Evolutionary conservation across 176 grass and related monocot genomes (phyloP).

Genomic region (Metroxylon sagu): DNA sequence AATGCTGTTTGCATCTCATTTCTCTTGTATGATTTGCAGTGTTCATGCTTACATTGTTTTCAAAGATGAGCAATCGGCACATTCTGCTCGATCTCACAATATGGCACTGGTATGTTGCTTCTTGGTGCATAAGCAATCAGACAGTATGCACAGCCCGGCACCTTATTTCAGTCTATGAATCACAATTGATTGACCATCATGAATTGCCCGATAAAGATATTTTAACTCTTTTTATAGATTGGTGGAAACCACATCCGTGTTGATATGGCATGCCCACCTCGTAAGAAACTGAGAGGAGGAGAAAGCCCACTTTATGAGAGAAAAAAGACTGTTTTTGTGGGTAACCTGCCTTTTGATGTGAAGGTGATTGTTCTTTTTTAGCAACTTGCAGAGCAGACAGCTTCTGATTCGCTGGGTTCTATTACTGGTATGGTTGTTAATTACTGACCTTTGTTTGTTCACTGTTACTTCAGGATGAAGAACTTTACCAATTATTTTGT

Average conservation of each 20-base stretch:
- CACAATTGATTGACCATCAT: neutral
- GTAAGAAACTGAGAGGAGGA: slow-evolving; percentile 72
- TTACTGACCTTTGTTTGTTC: slow-evolving; percentile 11
- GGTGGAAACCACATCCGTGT: slow-evolving; percentile 88
- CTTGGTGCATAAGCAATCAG: too few relatives aligned
- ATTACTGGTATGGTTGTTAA: neutral
- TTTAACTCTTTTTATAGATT: slow-evolving; percentile 35
- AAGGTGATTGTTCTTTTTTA: slow-evolving; percentile 39
- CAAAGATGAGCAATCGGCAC: slow-evolving; percentile 60
- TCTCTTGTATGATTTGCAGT: slow-evolving; percentile 34
- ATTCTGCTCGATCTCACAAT: slow-evolving; percentile 60
- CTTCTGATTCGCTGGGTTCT: too few relatives aligned
- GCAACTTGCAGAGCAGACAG: too few relatives aligned
- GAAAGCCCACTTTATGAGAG: slow-evolving; percentile 80
- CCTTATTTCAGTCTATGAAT: neutral
- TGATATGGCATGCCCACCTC: slow-evolving; percentile 82
- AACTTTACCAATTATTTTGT: slow-evolving; percentile 77
- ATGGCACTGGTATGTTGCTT: slow-evolving; percentile 54
- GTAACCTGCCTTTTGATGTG: slow-evolving; percentile 93
- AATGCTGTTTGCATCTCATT: slow-evolving; percentile 4
- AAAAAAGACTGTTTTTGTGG: slow-evolving; percentile 89
- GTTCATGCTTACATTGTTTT: slow-evolving; percentile 96
- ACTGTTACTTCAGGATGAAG: slow-evolving; percentile 71
- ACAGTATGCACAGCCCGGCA: too few relatives aligned
- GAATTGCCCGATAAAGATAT: neutral